Conservation (phyloP, 768 basidiomycete species). For the Collybia nuda region DNA sequence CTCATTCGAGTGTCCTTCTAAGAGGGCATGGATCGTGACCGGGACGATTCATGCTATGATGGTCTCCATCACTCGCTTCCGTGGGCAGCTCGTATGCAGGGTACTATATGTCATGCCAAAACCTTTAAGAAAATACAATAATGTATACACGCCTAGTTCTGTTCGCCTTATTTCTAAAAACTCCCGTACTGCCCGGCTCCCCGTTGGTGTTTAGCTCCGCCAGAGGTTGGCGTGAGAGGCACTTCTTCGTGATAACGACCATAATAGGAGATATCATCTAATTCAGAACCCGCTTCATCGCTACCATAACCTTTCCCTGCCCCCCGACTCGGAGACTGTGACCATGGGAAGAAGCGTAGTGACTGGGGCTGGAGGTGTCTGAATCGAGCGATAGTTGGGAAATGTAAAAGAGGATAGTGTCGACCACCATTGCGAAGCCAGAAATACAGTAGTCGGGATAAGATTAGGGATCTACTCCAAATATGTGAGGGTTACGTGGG, state of each 20-base stretch:
- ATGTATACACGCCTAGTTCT: no score
- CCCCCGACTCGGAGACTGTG: neutral
- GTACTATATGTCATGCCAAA: no score
- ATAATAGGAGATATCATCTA: neutral
- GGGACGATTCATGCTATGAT: no score
- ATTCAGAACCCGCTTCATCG: neutral
- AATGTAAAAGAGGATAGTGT: neutral
- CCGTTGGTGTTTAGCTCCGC: neutral
- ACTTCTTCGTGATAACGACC: slow-evolving; percentile 2
- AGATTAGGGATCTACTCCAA: neutral
- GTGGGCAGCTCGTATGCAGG: no score
- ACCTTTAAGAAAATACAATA: no score
- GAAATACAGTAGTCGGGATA: neutral
- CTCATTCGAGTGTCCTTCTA: no score
- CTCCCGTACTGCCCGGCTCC: neutral
- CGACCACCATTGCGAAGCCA: neutral
- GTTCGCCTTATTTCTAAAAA: neutral
- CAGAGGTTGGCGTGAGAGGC: slow-evolving; percentile 5
- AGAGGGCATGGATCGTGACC: no score
- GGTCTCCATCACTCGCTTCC: no score
- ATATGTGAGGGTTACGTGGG: neutral
- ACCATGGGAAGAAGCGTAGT: neutral
- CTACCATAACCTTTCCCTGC: neutral
- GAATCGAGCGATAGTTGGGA: neutral
- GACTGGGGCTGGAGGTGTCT: neutral